A percentile compares a stretch with the other conserved stretches of the same genome.
Conservation (phyloP, 2,329 filamentous ascomycete species). For the Cephalotrichum gorgonifer region DNA sequence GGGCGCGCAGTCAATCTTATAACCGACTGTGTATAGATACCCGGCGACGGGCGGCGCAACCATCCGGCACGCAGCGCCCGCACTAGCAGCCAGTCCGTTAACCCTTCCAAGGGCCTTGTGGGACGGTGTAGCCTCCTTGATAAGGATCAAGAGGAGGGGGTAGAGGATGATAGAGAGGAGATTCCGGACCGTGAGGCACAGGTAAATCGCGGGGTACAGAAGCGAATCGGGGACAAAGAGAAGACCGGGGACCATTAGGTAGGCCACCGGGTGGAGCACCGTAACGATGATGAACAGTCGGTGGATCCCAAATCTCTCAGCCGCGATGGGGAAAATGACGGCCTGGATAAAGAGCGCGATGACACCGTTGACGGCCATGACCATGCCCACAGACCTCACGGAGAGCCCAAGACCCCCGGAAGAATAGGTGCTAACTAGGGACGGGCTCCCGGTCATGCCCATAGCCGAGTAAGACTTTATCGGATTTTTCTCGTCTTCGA, state of each 20-base stretch:
- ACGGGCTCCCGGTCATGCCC: slow-evolving; percentile 7
- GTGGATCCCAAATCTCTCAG: slow-evolving; percentile 47
- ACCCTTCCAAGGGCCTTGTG: slow-evolving; percentile 49
- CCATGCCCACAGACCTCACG: slow-evolving; percentile 50
- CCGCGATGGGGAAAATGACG: slow-evolving; percentile 50
- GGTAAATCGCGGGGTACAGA: slow-evolving; percentile 48
- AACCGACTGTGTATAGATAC: slow-evolving; percentile 51
- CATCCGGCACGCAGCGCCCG: slow-evolving; percentile 57
- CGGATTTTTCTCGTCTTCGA: slow-evolving; percentile 59
- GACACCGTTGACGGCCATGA: slow-evolving; percentile 47
- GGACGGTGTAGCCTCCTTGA: slow-evolving; percentile 55
- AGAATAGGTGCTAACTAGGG: slow-evolving; percentile 37
- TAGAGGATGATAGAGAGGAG: slow-evolving; percentile 54
- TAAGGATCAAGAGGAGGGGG: slow-evolving; percentile 54
- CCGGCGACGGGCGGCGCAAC: slow-evolving; percentile 55
- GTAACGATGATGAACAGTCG: slow-evolving; percentile 47
- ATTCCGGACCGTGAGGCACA: slow-evolving; percentile 46
- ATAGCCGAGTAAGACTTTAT: slow-evolving; percentile 13
- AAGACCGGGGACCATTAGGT: slow-evolving; percentile 48
- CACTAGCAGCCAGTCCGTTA: slow-evolving; percentile 56
- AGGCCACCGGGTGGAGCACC: slow-evolving; percentile 50
- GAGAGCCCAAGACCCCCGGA: slow-evolving; percentile 54
- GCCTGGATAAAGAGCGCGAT: slow-evolving; percentile 51
- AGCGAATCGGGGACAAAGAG: slow-evolving; percentile 40
- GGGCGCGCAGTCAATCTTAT: slow-evolving; percentile 46